Base-by-base conservation (phyloP, 805 yeast species). In the Candida nanaspora region DNA sequence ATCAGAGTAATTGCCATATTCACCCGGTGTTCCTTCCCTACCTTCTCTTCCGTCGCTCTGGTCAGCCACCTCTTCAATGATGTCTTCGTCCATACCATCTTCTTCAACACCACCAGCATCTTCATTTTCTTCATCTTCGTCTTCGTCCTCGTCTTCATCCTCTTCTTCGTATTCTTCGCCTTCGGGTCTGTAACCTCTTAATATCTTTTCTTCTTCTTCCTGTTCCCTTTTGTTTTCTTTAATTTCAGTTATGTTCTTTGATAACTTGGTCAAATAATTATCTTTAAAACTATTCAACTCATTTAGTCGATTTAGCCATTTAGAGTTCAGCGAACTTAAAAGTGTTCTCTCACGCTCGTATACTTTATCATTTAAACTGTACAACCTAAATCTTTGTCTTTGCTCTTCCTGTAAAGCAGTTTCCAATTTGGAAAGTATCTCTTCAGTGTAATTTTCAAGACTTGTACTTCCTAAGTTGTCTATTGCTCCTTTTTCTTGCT, bases 281-380 rank as follows among this genome's bases (percentile, higher is more conserved):
- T 42, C 46, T 6, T 57, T 27, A 36, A 59, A 61, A 16, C 39
- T 36, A 14, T 43, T 46, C 29, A 59, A 38, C 27, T 46, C 45
- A 9, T 35, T 39, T 37, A 61, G 41, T 31, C 57, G 50, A n/a
- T 41, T 39, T 23, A 44, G 43, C 65, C 63, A 62, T 42, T 58
- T 58, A 19, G 44, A 32, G 28, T 57, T 53, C 45, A 53, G 31
- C 13, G 42, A 44, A 20, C 48, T 48, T 33, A 61, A 25, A 15
- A 29, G 16, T 4, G 42, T 37, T 6, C 52, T 44, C 39, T 60
- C 56, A 5, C 48, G 38, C 35, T 51, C 51, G 35, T 53, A 53
- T 19, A 50, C 49, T 23, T 49, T 46, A 34, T 59, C 61, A 33
- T 49, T 52, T 41, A 59, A 42, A 34, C 53, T 50, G 23, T 50